Evolutionary conservation across 2,329 filamentous ascomycete genomes (phyloP), one percentile per base, ranked within the genome.

Genomic region (Aureobasidium sp.): DNA sequence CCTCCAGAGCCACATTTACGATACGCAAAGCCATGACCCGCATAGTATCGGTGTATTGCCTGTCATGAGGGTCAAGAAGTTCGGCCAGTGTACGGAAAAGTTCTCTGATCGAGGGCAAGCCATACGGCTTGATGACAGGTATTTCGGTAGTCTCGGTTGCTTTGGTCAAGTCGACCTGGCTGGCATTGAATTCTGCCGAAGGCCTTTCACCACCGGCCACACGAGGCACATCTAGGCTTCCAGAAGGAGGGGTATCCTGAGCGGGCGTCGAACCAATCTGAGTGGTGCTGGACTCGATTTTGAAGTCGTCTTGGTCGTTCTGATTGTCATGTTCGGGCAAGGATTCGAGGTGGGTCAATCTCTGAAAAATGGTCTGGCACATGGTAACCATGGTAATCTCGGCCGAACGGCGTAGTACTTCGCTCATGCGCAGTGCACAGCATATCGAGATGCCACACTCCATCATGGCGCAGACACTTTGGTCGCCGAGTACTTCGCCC

Each of bases 391-490:
- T 97, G 61, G 91, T 88, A 71, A 96, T 94, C 75, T 99, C 94
- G 1, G 94, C 94, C 22, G 92, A 96, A 66, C 92, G 84, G 66
- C 93, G 86, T 61, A 99, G 79, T 4, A 97, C 86, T 69, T 97
- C 92, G 11, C 92, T 97, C 64, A 97, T 86, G 61, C 93, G 86
- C 61, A 90, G 85, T 71, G 97, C 92, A 66, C 93, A 99, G 79
- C 94, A 99, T 80, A 99, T 97, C 71, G 91, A 96, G 67, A 99
- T 77, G 1, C 93, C 94, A 1, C 91, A 93, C 73, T 96, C 94
- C 93, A 99, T 97, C 91, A 99, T 97, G 73, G 97, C 91, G 73
- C 95, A 99, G 12, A 99, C 91, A 71, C 93, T 97, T 77, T 97
- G 93, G 70, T 99, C 94, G 63, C 93, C 95, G n/a, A 99, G 79